phyloP scores from a whole-genome alignment of 306 rosid species.

The Medicago truncatula region MtrunA17r5.0-ANR NC_053044.1:58148001-58148500 shows the following conservation, averaged over 20 bases:
- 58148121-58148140: neutral
- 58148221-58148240: neutral
- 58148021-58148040: conserved; percentile 40
- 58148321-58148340: conserved; percentile 42
- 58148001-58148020: conserved; percentile 13
- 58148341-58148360: conserved; percentile 47
- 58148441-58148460: too few species aligned
- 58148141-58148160: conserved; percentile 36
- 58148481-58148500: too few species aligned
- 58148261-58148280: conserved; percentile 58
- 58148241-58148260: conserved; percentile 32
- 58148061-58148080: conserved; percentile 51
- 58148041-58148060: conserved; percentile 62
- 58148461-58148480: too few species aligned
- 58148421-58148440: too few species aligned
- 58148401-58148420: too few species aligned
- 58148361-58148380: conserved; percentile 32
- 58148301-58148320: conserved; percentile 34
- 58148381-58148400: too few species aligned
- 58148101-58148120: neutral
- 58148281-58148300: conserved; percentile 36
- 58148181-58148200: conserved; percentile 40
- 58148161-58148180: conserved; percentile 44
- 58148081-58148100: conserved; percentile 13
- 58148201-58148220: conserved; percentile 37